These are phyloP conservation scores for Tuber indicum DNA, from an alignment of 495 filamentous ascomycete species.

Conservation along the genomic window DNA sequence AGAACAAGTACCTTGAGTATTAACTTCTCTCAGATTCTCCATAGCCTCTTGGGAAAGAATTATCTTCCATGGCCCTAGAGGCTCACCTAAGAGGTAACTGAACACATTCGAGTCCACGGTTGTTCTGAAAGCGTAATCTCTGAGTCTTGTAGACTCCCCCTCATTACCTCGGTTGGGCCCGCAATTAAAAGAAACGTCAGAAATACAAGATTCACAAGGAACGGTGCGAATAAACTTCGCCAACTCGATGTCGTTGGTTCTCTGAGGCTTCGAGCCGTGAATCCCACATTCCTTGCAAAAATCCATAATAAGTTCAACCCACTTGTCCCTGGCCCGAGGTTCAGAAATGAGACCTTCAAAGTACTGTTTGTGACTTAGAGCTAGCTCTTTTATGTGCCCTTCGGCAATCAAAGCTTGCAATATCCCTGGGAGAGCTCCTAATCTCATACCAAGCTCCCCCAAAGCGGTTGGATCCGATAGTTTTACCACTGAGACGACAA, in stretches of 20 bases:
- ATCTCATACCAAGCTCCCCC: background rate
- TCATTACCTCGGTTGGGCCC: background rate
- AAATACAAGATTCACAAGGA: background rate
- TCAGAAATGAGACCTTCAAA: background rate
- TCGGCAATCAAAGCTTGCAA: slow-evolving; percentile 8
- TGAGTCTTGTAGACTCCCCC: background rate
- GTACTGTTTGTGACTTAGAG: background rate
- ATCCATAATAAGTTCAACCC: background rate
- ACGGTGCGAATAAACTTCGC: background rate
- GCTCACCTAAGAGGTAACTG: background rate
- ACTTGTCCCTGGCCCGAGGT: background rate
- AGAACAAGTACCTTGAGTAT: slow-evolving; percentile 5
- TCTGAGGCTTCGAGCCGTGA: background rate
- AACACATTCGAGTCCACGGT: background rate
- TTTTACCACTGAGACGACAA: slow-evolving; percentile 10
- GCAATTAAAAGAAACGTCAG: background rate
- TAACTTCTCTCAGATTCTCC: slow-evolving; percentile 23
- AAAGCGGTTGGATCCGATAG: slow-evolving; percentile 8
- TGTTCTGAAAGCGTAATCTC: background rate
- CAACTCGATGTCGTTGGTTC: background rate
- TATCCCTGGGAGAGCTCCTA: slow-evolving; percentile 14
- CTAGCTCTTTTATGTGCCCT: background rate
- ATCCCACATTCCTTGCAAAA: background rate
- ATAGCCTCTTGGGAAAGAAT: slow-evolving; percentile 42
- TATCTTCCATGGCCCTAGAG: background rate